These are phyloP conservation scores for Dorcoceras hygrometricum DNA, from an alignment of 257 asterid species.

Conservation along the genomic window DNA sequence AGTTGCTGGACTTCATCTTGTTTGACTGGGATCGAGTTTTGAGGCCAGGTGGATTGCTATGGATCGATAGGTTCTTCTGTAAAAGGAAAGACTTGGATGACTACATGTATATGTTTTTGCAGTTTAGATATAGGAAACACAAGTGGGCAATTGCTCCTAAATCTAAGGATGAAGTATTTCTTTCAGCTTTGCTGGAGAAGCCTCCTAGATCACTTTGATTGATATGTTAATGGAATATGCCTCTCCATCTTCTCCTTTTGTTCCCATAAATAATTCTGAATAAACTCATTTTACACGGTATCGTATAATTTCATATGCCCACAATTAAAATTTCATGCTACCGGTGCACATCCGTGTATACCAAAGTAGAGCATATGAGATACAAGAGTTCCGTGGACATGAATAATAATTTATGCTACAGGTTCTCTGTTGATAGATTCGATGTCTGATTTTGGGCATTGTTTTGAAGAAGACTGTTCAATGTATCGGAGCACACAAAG, in stretches of 20 bases:
- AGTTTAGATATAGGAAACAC: not conserved
- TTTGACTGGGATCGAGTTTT: constrained; percentile 55
- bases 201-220: not conserved
- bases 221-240: not conserved
- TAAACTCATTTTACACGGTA: not conserved
- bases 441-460: not conserved
- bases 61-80: constrained; percentile 72
- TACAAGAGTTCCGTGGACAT: not conserved
- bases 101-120: not conserved
- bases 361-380: not conserved
- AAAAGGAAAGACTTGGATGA: constrained; percentile 34
- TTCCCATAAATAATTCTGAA: not conserved
- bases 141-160: not conserved
- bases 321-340: not conserved
- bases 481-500: no score
- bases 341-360: not conserved
- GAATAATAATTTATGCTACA: no score
- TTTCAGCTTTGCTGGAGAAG: not conserved
- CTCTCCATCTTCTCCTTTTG: not conserved
- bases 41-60: constrained; percentile 44
- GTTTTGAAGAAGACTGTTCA: no score
- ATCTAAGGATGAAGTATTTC: constrained; percentile 2
- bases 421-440: no score
- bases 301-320: not conserved
- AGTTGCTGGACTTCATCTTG: constrained; percentile 39